A percentile compares a stretch with the other conserved stretches of the same genome.
These are phyloP conservation scores for Ogataea trehalophila DNA, from an alignment of 805 yeast genomes.

Conservation along the genomic window DNA sequence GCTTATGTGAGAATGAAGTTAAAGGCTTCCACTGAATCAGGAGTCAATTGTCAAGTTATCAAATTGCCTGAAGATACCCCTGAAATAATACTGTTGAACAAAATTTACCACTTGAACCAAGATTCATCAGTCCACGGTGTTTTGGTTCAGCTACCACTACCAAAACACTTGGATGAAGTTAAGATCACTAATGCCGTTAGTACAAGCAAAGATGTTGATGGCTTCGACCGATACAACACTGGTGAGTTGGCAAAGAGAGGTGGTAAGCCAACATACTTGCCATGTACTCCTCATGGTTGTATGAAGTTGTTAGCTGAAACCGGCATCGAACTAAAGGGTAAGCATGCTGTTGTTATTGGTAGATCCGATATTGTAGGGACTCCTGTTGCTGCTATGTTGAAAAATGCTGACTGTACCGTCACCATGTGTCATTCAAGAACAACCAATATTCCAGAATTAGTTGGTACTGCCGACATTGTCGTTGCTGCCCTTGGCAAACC, in stretches of 20 bases:
- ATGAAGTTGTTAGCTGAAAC: slow-evolving; percentile 57
- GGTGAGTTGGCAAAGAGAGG: slow-evolving; percentile 74
- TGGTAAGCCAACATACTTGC: slow-evolving; percentile 66
- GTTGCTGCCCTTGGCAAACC: slow-evolving; percentile 75
- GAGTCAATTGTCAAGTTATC: slow-evolving; percentile 56
- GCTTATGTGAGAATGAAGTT: slow-evolving; percentile 78
- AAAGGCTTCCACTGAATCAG: slow-evolving; percentile 70
- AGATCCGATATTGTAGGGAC: slow-evolving; percentile 84
- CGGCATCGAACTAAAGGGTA: slow-evolving; percentile 53
- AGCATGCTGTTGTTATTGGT: slow-evolving; percentile 78
- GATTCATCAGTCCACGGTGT: slow-evolving; percentile 64
- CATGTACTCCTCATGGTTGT: slow-evolving; percentile 84
- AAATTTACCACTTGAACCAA: slow-evolving; percentile 52
- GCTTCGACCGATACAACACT: slow-evolving; percentile 71
- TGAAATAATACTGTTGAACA: slow-evolving; percentile 50
- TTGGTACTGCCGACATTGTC: slow-evolving; percentile 67
- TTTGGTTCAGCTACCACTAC: slow-evolving; percentile 73
- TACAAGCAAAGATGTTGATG: slow-evolving; percentile 75
- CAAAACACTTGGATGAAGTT: slow-evolving; percentile 63
- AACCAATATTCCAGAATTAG: slow-evolving; percentile 39
- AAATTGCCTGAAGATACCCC: slow-evolving; percentile 53
- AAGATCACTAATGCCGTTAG: slow-evolving; percentile 61
- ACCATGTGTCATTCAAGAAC: slow-evolving; percentile 71
- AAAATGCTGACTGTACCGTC: slow-evolving; percentile 70
- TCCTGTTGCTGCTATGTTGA: slow-evolving; percentile 69